Conservation (phyloP, 345 rosid species). For the Gynandropsis gynandra region DNA sequence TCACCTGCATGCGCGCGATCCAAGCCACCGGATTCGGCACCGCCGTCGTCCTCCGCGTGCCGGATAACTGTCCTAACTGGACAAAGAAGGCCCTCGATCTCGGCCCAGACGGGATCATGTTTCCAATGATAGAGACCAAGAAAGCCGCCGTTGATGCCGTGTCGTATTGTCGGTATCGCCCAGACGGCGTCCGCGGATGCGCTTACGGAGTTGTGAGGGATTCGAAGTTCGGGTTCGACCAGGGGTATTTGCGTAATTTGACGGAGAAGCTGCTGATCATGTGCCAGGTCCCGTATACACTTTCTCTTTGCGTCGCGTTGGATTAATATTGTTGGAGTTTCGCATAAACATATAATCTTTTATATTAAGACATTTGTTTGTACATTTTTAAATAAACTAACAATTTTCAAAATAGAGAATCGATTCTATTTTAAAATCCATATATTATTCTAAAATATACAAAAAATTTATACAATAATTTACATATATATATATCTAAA, state of each 20-base stretch:
- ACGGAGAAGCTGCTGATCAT: constrained; percentile 54
- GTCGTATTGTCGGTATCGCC: constrained; percentile 60
- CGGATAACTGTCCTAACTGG: constrained; percentile 59
- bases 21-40: constrained; percentile 44
- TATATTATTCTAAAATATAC: too few relatives aligned
- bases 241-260: constrained; percentile 42
- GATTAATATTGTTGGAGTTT: too few relatives aligned
- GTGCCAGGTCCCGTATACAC: constrained; percentile 52
- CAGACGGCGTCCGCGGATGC: constrained; percentile 54
- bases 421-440: too few relatives aligned
- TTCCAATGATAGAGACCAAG: constrained; percentile 64
- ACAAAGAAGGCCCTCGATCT: constrained; percentile 81
- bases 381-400: too few relatives aligned
- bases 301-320: too few relatives aligned
- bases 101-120: constrained; percentile 78
- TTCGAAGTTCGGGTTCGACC: constrained; percentile 56
- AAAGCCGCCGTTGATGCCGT: constrained; percentile 55
- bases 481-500: too few relatives aligned
- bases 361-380: too few relatives aligned
- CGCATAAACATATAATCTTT: too few relatives aligned
- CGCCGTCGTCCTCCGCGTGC: constrained; percentile 67
- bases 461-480: too few relatives aligned
- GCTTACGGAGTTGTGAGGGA: constrained; percentile 68
- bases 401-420: too few relatives aligned
- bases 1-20: constrained; percentile 56